Base-by-base conservation (phyloP, 2,329 filamentous ascomycete genomes). In the Hyphodiscus sp. region DNA sequence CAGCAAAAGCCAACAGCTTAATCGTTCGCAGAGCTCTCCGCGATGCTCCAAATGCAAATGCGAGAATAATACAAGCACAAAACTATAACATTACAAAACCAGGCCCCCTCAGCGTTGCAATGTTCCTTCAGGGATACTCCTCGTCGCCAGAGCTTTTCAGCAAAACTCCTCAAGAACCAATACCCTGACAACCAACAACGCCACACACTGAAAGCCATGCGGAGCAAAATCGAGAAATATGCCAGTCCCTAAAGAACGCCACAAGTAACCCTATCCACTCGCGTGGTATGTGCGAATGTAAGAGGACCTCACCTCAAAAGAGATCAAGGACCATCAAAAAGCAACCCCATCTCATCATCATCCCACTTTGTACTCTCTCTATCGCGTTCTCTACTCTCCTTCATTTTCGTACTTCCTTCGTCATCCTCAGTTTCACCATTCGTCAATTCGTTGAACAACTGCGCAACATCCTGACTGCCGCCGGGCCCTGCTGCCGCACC, bases 361-460 rank as follows among this genome's bases (percentile, higher is more conserved):
- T 13, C 52, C 58, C 30, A 52, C 55, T 46, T 57, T 49, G 59
- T 60, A 63, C 29, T 58, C 23, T 59, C 57, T 11, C 50, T 48
- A 20, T 57, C 50, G 7, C 30, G 50, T 18, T 50, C 50, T 23
- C 41, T 20, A 43, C 51, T 29, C 44, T 49, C 49, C 33, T 53
- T 53, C 46, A 26, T 8, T 26, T 60, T 59, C 50, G 41, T 52
- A 23, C 61, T 61, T 6, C 45, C 23, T 13, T n/a, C n/a, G 7
- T 58, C 55, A 11, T 59, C 57, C 23, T 62, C 62, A 26, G 23
- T 3, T 51, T 65, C 61, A 38, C 57, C 63, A 50, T 68, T 63
- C 15, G 64, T 67, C n/a, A 67, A 55, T 18, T 67, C 64, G 30
- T 64, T 61, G 52, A 68, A 68, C 61, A 68, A 64, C 45, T 61